These are phyloP conservation scores for Pseudopyrenochaeta lycopersici DNA, from an alignment of 2,329 filamentous ascomycete genomes.

Conservation along the genomic window DNA sequence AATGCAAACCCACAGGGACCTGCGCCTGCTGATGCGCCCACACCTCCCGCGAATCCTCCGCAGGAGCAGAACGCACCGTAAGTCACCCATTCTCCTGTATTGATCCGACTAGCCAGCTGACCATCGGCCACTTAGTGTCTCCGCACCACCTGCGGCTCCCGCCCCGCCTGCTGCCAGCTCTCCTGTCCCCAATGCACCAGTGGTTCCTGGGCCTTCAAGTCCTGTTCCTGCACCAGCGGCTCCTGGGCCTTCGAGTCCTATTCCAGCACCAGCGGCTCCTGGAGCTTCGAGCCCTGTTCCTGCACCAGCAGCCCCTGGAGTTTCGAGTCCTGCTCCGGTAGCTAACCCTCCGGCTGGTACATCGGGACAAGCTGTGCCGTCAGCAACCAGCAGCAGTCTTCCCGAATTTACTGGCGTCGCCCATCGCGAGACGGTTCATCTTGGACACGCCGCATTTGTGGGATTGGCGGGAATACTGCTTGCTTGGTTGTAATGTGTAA, in stretches of 20 bases:
- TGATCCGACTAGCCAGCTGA: neutral
- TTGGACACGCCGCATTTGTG: neutral
- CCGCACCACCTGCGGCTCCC: neutral
- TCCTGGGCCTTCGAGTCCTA: neutral
- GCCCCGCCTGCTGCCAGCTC: constrained; percentile 1
- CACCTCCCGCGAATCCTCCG: neutral
- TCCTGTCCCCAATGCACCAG: neutral
- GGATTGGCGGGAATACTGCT: neutral
- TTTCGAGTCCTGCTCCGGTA: neutral
- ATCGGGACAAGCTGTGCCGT: neutral
- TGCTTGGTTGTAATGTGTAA: neutral
- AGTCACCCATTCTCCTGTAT: neutral
- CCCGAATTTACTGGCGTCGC: constrained; percentile 1
- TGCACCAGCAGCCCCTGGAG: neutral
- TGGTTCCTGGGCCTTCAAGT: neutral
- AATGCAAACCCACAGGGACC: neutral
- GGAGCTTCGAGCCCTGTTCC: neutral
- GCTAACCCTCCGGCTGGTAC: neutral
- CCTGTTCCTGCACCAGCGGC: neutral
- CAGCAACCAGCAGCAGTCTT: neutral
- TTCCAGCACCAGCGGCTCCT: neutral
- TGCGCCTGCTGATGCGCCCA: neutral
- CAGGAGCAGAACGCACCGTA: neutral
- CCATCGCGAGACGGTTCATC: neutral
- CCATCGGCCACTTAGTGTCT: neutral